phyloP scores from a whole-genome alignment of 1,284 basidiomycete species.

The Trichosporon inkin region DNA sequence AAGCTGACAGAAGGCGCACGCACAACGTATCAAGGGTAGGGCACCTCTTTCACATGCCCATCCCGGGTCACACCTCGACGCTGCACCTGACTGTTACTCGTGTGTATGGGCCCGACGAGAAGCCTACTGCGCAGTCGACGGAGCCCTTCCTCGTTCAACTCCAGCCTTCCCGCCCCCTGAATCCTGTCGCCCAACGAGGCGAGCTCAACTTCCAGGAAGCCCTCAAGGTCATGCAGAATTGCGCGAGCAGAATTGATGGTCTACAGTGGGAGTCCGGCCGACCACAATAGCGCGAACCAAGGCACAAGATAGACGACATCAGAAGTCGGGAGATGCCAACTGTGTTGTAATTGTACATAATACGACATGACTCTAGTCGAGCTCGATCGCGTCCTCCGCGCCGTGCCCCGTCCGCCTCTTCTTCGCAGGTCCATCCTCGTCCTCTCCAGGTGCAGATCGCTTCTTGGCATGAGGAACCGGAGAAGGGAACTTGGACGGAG shows the following conservation, averaged over 20 bases:
- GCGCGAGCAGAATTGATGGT: constrained; percentile 33
- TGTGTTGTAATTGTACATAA: constrained; percentile 5
- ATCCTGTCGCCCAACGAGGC: constrained; percentile 26
- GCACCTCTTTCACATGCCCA: constrained; percentile 39
- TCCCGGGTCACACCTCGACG: constrained; percentile 27
- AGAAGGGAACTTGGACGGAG: neutral
- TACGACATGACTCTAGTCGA: constrained; percentile 1
- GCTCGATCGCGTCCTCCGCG: constrained; percentile 26
- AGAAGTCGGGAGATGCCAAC: neutral
- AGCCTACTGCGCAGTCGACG: constrained; percentile 4
- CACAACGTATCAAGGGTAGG: constrained; percentile 35
- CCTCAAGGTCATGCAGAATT: constrained; percentile 34
- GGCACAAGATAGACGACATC: neutral
- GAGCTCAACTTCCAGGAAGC: constrained; percentile 33
- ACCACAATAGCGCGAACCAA: neutral
- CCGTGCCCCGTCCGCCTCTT: constrained; percentile 18
- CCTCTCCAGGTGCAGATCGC: constrained; percentile 14
- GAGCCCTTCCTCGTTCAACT: constrained; percentile 43
- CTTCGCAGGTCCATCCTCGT: neutral
- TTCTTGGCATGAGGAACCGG: neutral
- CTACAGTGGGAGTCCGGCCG: constrained; percentile 37
- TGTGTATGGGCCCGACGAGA: constrained; percentile 16
- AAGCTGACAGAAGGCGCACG: constrained; percentile 29
- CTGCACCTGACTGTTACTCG: constrained; percentile 37
- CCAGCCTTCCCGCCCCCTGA: constrained; percentile 34